Conservation (phyloP, 2,329 filamentous ascomycete species). For the Rhynchosporium secalis region DNA sequence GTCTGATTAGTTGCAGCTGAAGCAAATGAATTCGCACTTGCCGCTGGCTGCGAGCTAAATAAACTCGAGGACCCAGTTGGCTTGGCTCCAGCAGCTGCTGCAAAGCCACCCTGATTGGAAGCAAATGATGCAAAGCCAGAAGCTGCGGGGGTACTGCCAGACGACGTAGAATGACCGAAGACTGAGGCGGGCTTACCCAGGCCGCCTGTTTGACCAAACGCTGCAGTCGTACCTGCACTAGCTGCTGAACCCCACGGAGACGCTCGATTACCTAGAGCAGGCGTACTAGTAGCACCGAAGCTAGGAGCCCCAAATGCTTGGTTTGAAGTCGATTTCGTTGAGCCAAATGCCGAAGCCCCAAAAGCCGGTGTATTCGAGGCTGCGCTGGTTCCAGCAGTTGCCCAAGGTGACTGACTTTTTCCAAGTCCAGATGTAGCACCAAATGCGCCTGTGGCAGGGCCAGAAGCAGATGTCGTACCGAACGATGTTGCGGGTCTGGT, state of each 20-base stretch:
- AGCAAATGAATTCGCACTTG: constrained; percentile 36
- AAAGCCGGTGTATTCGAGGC: constrained; percentile 42
- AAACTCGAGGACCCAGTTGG: constrained; percentile 37
- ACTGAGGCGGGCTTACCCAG: constrained; percentile 43
- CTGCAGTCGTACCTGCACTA: constrained; percentile 38
- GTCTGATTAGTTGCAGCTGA: constrained; percentile 35
- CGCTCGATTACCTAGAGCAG: constrained; percentile 42
- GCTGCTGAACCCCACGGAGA: constrained; percentile 54
- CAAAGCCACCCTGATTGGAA: constrained; percentile 53
- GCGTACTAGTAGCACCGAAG: constrained; percentile 43
- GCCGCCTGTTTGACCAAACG: constrained; percentile 58
- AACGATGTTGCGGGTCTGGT: constrained; percentile 37
- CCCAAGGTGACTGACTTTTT: constrained; percentile 55
- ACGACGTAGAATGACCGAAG: constrained; percentile 36
- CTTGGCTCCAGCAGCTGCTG: constrained; percentile 35
- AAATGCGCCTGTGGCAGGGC: constrained; percentile 37
- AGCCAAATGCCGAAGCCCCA: constrained; percentile 49
- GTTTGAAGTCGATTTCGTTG: constrained; percentile 30
- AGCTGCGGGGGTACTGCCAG: constrained; percentile 37
- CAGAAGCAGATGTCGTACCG: constrained; percentile 45
- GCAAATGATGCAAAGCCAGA: constrained; percentile 58
- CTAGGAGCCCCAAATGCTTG: constrained; percentile 53
- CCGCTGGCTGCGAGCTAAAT: constrained; percentile 33
- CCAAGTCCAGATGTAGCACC: constrained; percentile 47
- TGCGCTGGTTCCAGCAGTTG: constrained; percentile 38